phyloP scores from a whole-genome alignment of 371 early-diverging fungal species.

The Smittium culicis region DNA sequence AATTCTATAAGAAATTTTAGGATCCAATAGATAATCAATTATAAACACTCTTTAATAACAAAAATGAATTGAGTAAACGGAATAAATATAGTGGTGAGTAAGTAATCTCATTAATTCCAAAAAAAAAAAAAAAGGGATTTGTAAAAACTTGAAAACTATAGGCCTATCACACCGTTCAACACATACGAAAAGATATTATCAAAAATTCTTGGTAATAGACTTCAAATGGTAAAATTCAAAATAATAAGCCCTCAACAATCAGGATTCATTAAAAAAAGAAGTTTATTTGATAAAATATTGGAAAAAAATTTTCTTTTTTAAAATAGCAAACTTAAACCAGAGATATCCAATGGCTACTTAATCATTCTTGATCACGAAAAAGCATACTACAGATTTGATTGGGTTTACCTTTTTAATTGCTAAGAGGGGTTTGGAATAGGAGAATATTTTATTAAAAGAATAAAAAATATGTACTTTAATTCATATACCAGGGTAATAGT shows the following conservation, averaged over 20 bases:
- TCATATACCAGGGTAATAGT: neutral
- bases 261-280: conserved; percentile 6
- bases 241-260: neutral
- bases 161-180: neutral
- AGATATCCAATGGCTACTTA: neutral
- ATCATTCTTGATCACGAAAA: conserved; percentile 7
- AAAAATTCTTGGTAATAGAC: conserved; percentile 1
- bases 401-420: conserved; percentile 7
- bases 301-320: conserved; percentile 5
- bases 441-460: neutral
- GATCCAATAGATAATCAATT: neutral
- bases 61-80: neutral
- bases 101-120: neutral
- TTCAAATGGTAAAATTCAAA: neutral
- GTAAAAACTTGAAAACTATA: neutral
- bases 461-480: conserved; percentile 1
- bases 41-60: neutral
- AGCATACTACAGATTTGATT: conserved; percentile 7
- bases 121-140: neutral
- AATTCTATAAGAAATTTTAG: conserved; percentile 9
- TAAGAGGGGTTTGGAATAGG: neutral
- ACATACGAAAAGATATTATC: neutral
- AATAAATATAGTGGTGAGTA: neutral
- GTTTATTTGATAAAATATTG: conserved; percentile 6
- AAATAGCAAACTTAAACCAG: neutral